Evolutionary conservation across 768 basidiomycete genomes (phyloP), one percentile per base, ranked within the genome.

Genomic region (Boletus rubroflammeus): DNA sequence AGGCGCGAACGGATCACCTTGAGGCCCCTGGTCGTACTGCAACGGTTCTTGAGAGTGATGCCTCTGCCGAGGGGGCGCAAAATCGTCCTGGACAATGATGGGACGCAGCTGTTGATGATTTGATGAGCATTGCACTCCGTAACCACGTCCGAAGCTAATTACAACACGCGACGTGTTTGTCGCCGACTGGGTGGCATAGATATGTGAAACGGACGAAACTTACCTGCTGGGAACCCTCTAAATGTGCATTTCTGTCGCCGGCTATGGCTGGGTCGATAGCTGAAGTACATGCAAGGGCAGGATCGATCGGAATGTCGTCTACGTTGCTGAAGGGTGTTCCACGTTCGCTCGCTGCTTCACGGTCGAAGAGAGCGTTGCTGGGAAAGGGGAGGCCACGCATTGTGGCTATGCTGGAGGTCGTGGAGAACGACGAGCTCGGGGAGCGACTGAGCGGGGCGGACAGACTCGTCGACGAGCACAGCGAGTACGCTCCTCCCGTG

Each of bases 1-100:
- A 42, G 84, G 88, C 50, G 88, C 86, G 66, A 91, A 91, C 36
- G 89, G 88, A 72, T 90, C 90, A 56, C 90, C 89, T 63, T 88
- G 86, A 15, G 90, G 89, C 23, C 82, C 87, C 67, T 87, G 81
- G 35, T 84, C 79, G 65, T 88, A 89, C 54, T 83, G 83, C 51
- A 72, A 70, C 31, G 71, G 71, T 41, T 70, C 64, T 59, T 60
- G 66, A 25, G 73, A 68, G 47, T 68, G 64, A 17, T 65, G 57
- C 47, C 57, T 56, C 41, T 49, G 56, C 23, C 21, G 56, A 11
- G 36, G 54, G 2, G 31, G 59, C 3, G 45, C 26, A 31, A 73
- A 49, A 17, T 54, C 67, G 35, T 67, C 69, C n/a, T 75, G 75
- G 47, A 68, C 39, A 53, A 68, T 58, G 43, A 62, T 55, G 36